phyloP scores from a whole-genome alignment of 2,329 filamentous ascomycete genomes.

The Cercospora sp. region DNA sequence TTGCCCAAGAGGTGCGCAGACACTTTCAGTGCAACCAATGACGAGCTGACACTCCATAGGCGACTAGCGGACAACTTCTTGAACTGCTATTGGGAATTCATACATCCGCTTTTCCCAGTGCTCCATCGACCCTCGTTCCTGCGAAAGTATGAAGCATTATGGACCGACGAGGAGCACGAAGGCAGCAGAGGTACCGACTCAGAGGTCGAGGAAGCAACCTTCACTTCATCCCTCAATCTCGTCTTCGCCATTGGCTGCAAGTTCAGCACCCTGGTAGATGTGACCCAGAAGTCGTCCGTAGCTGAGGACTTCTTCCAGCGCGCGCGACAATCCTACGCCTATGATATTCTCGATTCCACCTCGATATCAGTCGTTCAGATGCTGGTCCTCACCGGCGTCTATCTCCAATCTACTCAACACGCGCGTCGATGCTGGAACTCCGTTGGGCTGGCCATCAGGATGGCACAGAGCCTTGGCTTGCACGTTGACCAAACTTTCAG shows the following conservation, averaged over 20 bases:
- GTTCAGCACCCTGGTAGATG: slow-evolving; percentile 30
- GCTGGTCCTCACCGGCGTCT: slow-evolving; percentile 31
- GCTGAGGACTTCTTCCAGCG: slow-evolving; percentile 34
- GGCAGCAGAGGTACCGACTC: slow-evolving; percentile 8
- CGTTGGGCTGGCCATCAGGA: slow-evolving; percentile 53
- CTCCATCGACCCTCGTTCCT: slow-evolving; percentile 31
- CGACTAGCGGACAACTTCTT: slow-evolving; percentile 34
- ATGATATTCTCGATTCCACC: slow-evolving; percentile 33
- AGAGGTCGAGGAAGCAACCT: slow-evolving; percentile 31
- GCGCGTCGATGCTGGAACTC: slow-evolving; percentile 35
- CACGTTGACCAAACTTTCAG: slow-evolving; percentile 61
- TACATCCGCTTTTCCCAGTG: slow-evolving; percentile 34
- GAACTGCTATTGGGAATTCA: slow-evolving; percentile 34
- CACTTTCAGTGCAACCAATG: neutral
- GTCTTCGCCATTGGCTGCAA: slow-evolving; percentile 33
- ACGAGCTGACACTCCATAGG: neutral
- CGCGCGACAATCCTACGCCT: slow-evolving; percentile 31
- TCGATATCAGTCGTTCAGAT: slow-evolving; percentile 32
- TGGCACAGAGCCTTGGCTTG: slow-evolving; percentile 68
- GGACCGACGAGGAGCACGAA: slow-evolving; percentile 23
- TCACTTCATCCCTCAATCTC: slow-evolving; percentile 32
- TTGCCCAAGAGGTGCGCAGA: slow-evolving; percentile 22
- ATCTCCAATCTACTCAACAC: slow-evolving; percentile 33
- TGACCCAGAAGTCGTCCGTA: slow-evolving; percentile 28
- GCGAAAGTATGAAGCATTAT: slow-evolving; percentile 31